Conservation (phyloP, 345 rosid genomes). For the Odontarrhena argentea region DNA sequence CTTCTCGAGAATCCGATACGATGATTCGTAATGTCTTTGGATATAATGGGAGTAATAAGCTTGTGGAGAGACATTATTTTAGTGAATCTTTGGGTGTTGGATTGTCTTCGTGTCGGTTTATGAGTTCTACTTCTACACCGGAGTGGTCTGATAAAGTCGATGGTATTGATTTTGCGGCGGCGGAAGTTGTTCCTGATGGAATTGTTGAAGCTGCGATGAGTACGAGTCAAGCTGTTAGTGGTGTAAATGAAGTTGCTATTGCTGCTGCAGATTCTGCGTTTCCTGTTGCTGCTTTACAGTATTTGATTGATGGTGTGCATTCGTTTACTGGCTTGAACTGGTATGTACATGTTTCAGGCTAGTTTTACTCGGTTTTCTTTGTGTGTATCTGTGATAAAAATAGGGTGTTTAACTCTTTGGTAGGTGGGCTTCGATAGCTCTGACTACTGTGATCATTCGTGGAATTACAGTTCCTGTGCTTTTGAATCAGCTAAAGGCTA, state of each 20-base stretch:
- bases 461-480: slow-evolving; percentile 50
- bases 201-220: slow-evolving; percentile 43
- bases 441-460: slow-evolving; percentile 54
- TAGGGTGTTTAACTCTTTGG: neutral
- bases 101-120: slow-evolving; percentile 41
- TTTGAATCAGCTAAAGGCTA: slow-evolving; percentile 50
- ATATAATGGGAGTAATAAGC: slow-evolving; percentile 16
- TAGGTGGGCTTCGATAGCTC: slow-evolving; percentile 58
- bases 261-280: slow-evolving; percentile 77
- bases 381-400: neutral
- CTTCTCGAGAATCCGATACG: slow-evolving; percentile 1
- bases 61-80: slow-evolving; percentile 29
- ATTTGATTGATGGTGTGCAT: slow-evolving; percentile 61
- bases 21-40: slow-evolving; percentile 20
- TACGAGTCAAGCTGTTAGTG: slow-evolving; percentile 48
- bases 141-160: slow-evolving; percentile 49
- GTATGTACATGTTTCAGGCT: slow-evolving; percentile 34
- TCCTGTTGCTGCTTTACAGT: slow-evolving; percentile 66
- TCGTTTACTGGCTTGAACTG: slow-evolving; percentile 60
- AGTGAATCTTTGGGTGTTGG: slow-evolving; percentile 30
- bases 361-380: neutral
- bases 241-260: slow-evolving; percentile 58
- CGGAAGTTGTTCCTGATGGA: slow-evolving; percentile 45
- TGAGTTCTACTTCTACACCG: slow-evolving; percentile 39
- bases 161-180: slow-evolving; percentile 41